Evolutionary conservation across 1,284 basidiomycete species (phyloP), one percentile per base, ranked within the genome.

Genomic region (Laetiporus sulphureus): DNA sequence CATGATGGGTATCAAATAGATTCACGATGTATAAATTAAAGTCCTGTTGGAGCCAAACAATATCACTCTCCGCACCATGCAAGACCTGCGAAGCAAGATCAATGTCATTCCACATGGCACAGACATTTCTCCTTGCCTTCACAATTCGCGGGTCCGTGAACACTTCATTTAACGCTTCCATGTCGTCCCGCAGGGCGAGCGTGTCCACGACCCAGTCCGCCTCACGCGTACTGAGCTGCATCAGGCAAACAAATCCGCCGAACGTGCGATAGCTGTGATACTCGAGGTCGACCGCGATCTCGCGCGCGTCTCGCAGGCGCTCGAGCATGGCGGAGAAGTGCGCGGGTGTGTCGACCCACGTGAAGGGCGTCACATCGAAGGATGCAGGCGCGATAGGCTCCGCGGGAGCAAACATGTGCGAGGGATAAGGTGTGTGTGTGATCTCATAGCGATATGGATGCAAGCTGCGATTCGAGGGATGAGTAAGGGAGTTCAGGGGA

Each of bases 1-100:
- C 95, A 55, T 98, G 93, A 60, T 83, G 98, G 0, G 96, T 99
- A 60, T 99, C 95, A 59, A 98, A 99, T 7, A 99, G 66, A 48
- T 92, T 91, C 47, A 99, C 93, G 36, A 98, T 72, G 62, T 93
- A 98, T 2, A 98, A 60, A 40, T 90, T 91, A 59, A 98, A 92
- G 60, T 99, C 88, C 60, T 92, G 88, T 61, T 99, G 94, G 12
- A 99, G 74, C 95, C 95, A 99, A 5, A 93, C 68, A 18, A 99
- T 83, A 60, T 99, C 95, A 49, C 85, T 91, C 37, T 94, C 89
- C 2, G 95, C 91, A 13, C 96, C 95, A 61, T 99, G 95, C 48
- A 97, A 80, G 3, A 94, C 83, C 87, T 90, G n/a, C n/a, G n/a
- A n/a, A 44, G 11, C 34, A 23, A 15, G 31, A 32, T 16, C 4